Conservation (phyloP, 192 early-diverging fungal species). For the Coemansia sp. region DNA sequence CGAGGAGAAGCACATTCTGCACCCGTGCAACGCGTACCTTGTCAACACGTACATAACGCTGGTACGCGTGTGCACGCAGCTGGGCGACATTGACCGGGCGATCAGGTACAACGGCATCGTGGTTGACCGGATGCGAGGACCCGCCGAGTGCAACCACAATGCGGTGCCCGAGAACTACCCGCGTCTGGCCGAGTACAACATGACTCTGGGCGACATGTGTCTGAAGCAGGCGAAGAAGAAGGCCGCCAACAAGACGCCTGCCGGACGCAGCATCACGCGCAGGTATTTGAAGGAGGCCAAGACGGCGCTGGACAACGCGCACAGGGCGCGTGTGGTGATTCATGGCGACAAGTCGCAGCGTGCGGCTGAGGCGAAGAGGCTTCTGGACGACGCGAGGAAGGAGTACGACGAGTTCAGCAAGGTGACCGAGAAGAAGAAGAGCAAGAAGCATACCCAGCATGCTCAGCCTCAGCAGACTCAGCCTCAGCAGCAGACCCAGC, state of each 20-base stretch:
- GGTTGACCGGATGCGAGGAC: slow-evolving; percentile 52
- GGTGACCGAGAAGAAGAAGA: slow-evolving; percentile 48
- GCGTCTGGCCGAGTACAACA: slow-evolving; percentile 60
- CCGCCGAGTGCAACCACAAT: slow-evolving; percentile 14
- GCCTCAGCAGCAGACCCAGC: slow-evolving; percentile 1
- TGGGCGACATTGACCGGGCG: slow-evolving; percentile 45
- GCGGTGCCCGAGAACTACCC: slow-evolving; percentile 60
- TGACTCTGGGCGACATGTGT: slow-evolving; percentile 60
- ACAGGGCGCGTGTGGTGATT: slow-evolving; percentile 29
- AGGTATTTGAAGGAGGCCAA: slow-evolving; percentile 53
- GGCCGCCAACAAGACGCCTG: slow-evolving; percentile 46
- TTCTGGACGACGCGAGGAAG: slow-evolving; percentile 47
- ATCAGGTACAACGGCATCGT: slow-evolving; percentile 48
- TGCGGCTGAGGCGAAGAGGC: slow-evolving; percentile 28
- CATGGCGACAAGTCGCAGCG: slow-evolving; percentile 44
- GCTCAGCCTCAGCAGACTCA: slow-evolving; percentile 10
- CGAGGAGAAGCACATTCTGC: slow-evolving; percentile 52
- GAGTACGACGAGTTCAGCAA: slow-evolving; percentile 47
- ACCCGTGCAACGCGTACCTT: slow-evolving; percentile 55
- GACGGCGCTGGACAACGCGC: slow-evolving; percentile 28
- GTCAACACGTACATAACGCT: slow-evolving; percentile 51
- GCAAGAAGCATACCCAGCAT: slow-evolving; percentile 31
- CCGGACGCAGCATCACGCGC: slow-evolving; percentile 44
- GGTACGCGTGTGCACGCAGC: slow-evolving; percentile 40
- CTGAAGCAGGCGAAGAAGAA: slow-evolving; percentile 57